Base-by-base conservation (phyloP, 2,329 filamentous ascomycete species). In the Colletotrichum costaricense region DNA sequence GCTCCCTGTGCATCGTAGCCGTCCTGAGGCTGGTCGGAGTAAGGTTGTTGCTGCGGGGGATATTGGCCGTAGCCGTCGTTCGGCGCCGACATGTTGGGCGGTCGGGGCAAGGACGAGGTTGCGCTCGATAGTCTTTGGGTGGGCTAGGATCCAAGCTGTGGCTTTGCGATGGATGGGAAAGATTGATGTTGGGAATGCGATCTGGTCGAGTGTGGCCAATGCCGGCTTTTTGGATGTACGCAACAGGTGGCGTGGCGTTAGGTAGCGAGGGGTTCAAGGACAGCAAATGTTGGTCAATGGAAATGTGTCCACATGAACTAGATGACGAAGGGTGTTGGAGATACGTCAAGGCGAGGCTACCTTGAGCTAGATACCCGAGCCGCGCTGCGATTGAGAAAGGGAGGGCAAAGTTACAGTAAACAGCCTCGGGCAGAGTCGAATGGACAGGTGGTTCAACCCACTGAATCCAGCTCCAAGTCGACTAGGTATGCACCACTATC, bases 11-110 rank as follows among this genome's bases (percentile, higher is more conserved):
- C 80, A 69, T 84, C 85, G 77, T 83, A 84, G 46, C 74, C 81
- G 59, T 78, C 78, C 70, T 79, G 74, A 56, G 78, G 78, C 59
- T 84, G 83, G 70, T 84, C 82, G 63, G 84, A 79, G 74, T 86
- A 85, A 63, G 81, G 81, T 78, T 86, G 54, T 74, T 80, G 81
- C 73, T 84, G 83, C 74, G 83, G 81, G 66, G 85, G 85, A 75
- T 84, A 85, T 76, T 89, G 86, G 82, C 86, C 86, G 80, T 89
- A 88, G 81, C 86, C 87, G 74, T 90, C 87, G 77, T 85, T 84
- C 75, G 87, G 88, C 78, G 88, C 88, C 79, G 89, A 88, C 89
- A 91, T 91, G 80, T 79, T 84, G 79, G 76, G 72, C 71, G 72
- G 69, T 69, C 33, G 38, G n/a, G 24, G 42, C 30, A 22, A 14